Evolutionary conservation across 345 rosid genomes (phyloP), one percentile per base, ranked within the genome.

Genomic region (Gossypium longicalyx): DNA sequence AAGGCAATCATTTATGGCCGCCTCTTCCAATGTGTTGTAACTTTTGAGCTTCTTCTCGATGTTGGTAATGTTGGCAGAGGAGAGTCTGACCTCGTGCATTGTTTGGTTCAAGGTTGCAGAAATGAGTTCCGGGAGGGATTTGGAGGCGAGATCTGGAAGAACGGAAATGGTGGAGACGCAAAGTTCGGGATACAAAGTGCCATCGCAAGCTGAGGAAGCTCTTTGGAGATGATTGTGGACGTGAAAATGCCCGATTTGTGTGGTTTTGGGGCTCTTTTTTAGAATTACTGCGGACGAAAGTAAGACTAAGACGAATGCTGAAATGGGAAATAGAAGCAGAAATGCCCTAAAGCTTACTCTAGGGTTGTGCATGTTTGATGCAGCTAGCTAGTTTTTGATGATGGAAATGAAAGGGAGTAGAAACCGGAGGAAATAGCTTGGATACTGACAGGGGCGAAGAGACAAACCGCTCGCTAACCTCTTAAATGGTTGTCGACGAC

Each of bases 1-100:
- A 52, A 83, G 84, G 75, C 97, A 93, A 78, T 90, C 97, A 1
- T 76, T 61, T 48, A 91, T 78, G 15, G 95, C 98, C 20, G 79
- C 74, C 2, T 56, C 75, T 52, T 90, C 88, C 1, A 76, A 84
- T 2, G 70, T 76, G 43, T 79, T 76, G 9, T 83, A 77, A 56
- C 59, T 74, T 58, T 44, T n/a, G 13, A 74, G 52, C 52, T 62
- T 78, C 56, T 43, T 73, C 51, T 63, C 72, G 67, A 90, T 81
- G 61, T 73, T 2, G 61, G 84, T 74, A 86, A 89, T 86, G 83
- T 79, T 85, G n/a, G 86, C 34, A 53, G 79, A 73, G 66, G 89
- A 85, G 73, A 77, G 63, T 63, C 72, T 80, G 57, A 86, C 82
- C 59, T 89, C 89, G 38, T 53, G 44, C 73, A 86, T 56, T 63